phyloP scores from a whole-genome alignment of 1,284 basidiomycete genomes.

The Puccinia hordei region DNA sequence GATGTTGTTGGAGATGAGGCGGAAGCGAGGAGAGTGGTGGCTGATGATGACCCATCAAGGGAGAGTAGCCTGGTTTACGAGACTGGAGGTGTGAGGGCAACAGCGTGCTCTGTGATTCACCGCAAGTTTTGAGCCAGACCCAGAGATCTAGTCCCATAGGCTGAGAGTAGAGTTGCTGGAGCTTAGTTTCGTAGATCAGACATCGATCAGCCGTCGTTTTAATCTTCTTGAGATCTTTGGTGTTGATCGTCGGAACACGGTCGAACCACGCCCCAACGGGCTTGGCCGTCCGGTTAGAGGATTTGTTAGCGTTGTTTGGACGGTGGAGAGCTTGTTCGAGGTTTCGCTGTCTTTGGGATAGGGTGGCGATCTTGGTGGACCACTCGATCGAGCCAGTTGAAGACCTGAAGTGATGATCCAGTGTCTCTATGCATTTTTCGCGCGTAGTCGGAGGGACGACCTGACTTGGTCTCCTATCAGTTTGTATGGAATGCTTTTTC shows the following conservation, averaged over 20 bases:
- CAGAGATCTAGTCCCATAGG: conserved; percentile 39
- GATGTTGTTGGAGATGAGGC: background rate
- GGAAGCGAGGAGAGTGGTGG: conserved; percentile 25
- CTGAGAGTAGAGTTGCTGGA: conserved; percentile 24
- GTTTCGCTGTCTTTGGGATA: conserved; percentile 29
- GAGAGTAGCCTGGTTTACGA: conserved; percentile 7
- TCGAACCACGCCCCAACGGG: background rate
- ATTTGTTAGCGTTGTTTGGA: background rate
- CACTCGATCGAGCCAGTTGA: background rate
- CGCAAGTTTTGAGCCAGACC: conserved; percentile 39
- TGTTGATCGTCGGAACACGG: conserved; percentile 6
- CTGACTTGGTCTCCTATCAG: no score
- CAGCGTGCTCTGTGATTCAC: background rate
- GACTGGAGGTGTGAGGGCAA: background rate
- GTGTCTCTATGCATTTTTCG: conserved; percentile 10
- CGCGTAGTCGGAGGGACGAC: background rate
- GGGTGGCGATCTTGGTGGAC: background rate
- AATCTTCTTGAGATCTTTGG: conserved; percentile 35
- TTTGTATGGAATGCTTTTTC: conserved; percentile 3
- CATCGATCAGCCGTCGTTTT: conserved; percentile 26
- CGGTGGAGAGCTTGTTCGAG: background rate
- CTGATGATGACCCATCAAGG: background rate
- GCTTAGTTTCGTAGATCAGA: conserved; percentile 26
- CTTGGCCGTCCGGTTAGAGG: background rate
- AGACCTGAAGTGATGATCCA: conserved; percentile 35